Conservation (phyloP, 176 grass and related monocot genomes). For the Rhynchospora breviuscula region DNA sequence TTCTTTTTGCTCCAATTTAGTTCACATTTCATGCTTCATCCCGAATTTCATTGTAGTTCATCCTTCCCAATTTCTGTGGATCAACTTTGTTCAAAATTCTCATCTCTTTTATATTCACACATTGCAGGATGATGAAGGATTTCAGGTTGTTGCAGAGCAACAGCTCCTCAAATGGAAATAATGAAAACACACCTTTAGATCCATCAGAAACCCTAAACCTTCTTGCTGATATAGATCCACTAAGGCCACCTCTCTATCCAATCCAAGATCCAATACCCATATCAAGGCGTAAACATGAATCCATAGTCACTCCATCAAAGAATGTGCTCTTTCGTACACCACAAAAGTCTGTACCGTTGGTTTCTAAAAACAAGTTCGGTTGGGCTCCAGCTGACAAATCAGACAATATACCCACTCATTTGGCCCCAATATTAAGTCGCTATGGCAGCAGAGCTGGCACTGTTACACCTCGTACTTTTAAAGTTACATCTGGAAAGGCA, state of each 20-base stretch:
- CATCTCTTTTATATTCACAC: not conserved
- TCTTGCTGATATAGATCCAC: conserved; percentile 20
- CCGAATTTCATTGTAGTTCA: not conserved
- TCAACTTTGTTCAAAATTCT: not conserved
- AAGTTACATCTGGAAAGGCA: conserved; percentile 25
- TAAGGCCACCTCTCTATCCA: conserved; percentile 24
- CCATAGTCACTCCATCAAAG: conserved; percentile 44
- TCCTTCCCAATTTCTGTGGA: not conserved
- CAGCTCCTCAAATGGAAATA: conserved; percentile 16
- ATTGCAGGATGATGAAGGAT: conserved; percentile 28
- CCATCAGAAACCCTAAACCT: conserved; percentile 1
- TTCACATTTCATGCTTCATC: not conserved
- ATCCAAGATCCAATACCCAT: conserved; percentile 40
- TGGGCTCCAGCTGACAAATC: conserved; percentile 45
- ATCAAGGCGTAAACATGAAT: conserved; percentile 61
- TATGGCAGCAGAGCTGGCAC: conserved; percentile 12
- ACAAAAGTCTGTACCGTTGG: conserved; percentile 42
- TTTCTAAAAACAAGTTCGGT: conserved; percentile 48
- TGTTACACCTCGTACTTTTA: conserved; percentile 47
- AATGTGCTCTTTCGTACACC: conserved; percentile 65
- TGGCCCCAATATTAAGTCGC: conserved; percentile 27
- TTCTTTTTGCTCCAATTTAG: not conserved
- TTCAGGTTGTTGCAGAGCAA: conserved; percentile 17
- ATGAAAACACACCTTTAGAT: conserved; percentile 14
- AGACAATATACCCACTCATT: conserved; percentile 21